Evolutionary conservation across 192 early-diverging fungal genomes (phyloP), one percentile per base, ranked within the genome.

Genomic region (Chytriomyces sp.): DNA sequence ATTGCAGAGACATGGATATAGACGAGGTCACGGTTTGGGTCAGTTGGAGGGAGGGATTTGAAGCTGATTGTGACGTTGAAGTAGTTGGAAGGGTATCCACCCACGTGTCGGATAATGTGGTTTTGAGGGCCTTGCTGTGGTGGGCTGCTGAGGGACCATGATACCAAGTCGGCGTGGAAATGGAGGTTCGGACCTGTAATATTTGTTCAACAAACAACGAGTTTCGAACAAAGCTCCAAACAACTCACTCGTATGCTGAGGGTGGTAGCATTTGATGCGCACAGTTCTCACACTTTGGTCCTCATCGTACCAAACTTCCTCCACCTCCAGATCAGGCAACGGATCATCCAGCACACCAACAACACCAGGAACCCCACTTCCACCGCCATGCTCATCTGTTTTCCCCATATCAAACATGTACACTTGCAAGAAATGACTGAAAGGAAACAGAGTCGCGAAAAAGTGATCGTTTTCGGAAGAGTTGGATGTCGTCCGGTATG

Each of bases 401-500:
- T 50, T 20, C 16, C 70, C 69, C 6, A 68, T 20, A 20, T 88
- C 82, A 47, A 91, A 78, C 26, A 81, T 79, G 71, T 88, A 89
- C 3, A 84, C 83, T 28, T 87, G 86, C 35, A 91, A 69, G 74
- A 89, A 89, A 20, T 86, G 80, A 63, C 83, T 86, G 81, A 91
- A 91, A 13, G 92, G 92, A 75, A 87, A 91, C 6, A 93, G 69
- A 0, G 84, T 79, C 18, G 88, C 83, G 89, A 88, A 91, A 35
- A 89, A 86, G 10, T 80, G 78, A 7, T 81, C 82, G 44, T 84
- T 85, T 7, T 78, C 67, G 16, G 13, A 20, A 7, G 49, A 18
- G 28, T 69, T 77, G 18, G 45, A 45, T 43, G 82, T 82, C 16
- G 65, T 60, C 10, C 75, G 79, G 5, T 83, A 78, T 49, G 66